Conservation (phyloP, 2,329 filamentous ascomycete species). For the Microsporum audouinii region DNA sequence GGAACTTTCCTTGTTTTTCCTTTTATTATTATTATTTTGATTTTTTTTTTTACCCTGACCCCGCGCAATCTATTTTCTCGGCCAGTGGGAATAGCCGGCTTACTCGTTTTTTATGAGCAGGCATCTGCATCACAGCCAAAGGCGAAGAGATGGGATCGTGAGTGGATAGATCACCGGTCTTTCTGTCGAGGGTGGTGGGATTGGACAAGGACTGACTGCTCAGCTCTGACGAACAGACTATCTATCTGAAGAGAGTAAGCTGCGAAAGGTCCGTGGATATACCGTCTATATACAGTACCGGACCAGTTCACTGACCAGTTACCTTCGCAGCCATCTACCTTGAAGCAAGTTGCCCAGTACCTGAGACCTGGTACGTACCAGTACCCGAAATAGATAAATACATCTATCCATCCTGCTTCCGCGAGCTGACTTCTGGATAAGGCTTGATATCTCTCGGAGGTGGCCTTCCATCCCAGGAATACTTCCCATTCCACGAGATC, state of each 20-base stretch:
- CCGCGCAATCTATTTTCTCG: conserved; percentile 1
- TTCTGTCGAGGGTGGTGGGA: neutral
- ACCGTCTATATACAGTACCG: neutral
- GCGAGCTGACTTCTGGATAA: conserved; percentile 8
- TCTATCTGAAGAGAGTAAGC: conserved; percentile 51
- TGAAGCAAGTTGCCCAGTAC: conserved; percentile 71
- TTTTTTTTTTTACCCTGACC: conserved; percentile 2
- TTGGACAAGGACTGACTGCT: neutral
- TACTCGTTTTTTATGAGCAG: conserved; percentile 14
- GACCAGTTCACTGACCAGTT: neutral
- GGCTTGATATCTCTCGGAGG: conserved; percentile 83
- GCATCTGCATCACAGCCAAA: conserved; percentile 51
- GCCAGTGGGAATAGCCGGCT: neutral
- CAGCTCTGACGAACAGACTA: conserved; percentile 31
- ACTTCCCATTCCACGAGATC: conserved; percentile 82
- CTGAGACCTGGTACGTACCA: conserved; percentile 52
- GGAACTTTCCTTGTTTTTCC: conserved; percentile 4
- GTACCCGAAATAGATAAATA: too few species aligned
- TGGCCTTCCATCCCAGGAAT: conserved; percentile 74
- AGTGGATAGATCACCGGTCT: conserved; percentile 14
- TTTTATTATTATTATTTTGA: neutral
- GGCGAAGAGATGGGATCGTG: conserved; percentile 76
- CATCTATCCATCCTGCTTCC: neutral
- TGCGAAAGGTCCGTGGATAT: conserved; percentile 28
- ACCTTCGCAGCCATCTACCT: conserved; percentile 49